phyloP scores from a whole-genome alignment of 177 flowering plant species.

The Vitis hybrid region DNA sequence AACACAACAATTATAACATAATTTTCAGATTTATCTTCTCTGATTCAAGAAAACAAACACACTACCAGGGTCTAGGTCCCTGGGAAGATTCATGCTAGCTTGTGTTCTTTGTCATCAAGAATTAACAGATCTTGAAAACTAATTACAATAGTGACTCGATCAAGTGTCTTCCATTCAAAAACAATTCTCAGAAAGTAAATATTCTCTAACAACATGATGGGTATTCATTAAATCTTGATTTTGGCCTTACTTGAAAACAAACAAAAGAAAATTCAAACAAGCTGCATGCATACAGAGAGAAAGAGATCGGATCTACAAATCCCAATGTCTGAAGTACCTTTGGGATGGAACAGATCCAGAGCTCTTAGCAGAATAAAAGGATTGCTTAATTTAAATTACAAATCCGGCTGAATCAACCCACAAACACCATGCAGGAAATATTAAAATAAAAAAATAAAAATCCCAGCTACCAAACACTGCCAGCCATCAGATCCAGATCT shows the following conservation, averaged over 20 bases:
- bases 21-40: background rate
- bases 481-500: too few species aligned
- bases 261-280: background rate
- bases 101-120: too few species aligned
- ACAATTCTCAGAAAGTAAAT: background rate
- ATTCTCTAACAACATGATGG: too few species aligned
- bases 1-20: background rate
- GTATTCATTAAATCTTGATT: background rate
- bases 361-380: background rate
- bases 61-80: too few species aligned
- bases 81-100: too few species aligned
- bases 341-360: background rate
- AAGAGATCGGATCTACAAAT: slow-evolving; percentile 5
- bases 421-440: too few species aligned
- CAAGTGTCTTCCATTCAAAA: background rate
- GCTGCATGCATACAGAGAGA: background rate
- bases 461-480: too few species aligned
- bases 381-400: too few species aligned
- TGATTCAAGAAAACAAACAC: background rate
- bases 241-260: background rate
- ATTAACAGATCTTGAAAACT: too few species aligned
- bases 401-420: too few species aligned
- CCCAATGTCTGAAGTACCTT: background rate
- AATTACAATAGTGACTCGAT: too few species aligned
- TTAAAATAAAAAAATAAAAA: too few species aligned